Evolutionary conservation across 257 asterid species (phyloP), one percentile per base, ranked within the genome.

Genomic region (Anisodus acutangulus): DNA sequence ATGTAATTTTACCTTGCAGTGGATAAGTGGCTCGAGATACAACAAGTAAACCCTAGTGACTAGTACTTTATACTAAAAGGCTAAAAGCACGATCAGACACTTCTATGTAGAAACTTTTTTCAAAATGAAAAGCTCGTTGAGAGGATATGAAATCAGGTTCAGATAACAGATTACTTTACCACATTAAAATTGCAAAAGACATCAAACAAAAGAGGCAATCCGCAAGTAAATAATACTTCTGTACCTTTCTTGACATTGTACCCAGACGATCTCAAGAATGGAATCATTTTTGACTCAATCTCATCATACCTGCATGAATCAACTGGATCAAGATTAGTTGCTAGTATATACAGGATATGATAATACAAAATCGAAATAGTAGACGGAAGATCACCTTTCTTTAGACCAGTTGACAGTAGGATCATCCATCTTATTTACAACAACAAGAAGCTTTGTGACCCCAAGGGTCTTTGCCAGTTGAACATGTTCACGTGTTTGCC

Each of bases 401-500:
- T 92, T 95, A 58, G 98, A 92, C 99, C 99, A 97, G 85, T 90
- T 88, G 67, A 97, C 99, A 49, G 99, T 97, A 85, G 95, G 97
- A 17, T 97, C 98, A 13, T 97, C 99, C 99, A 97, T 95, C 89
- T 97, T 97, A 89, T 97, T 97, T 79, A 97, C 98, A 72, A 93
- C 99, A 62, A 97, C 95, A 53, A 97, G 88, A 83, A 97, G 92
- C 93, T 93, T 97, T 83, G 99, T 83, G 78, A 97, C 99, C n/a
- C 99, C 99, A 72, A 97, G 89, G 53, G 99, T 97, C 91, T 95
- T 97, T 22, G 99, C 99, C 76, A 97, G 95, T 83, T 92, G 99
- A 79, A 97, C 99, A 84, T 95, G 99, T 85, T 97, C 99, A 17
- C 78, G 78, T 69, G 99, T 97, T 90, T 95, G 99, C 49, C 99